These are phyloP conservation scores for Emergomyces pasteurianus DNA, from an alignment of 2,329 filamentous ascomycete genomes.

Conservation along the genomic window DNA sequence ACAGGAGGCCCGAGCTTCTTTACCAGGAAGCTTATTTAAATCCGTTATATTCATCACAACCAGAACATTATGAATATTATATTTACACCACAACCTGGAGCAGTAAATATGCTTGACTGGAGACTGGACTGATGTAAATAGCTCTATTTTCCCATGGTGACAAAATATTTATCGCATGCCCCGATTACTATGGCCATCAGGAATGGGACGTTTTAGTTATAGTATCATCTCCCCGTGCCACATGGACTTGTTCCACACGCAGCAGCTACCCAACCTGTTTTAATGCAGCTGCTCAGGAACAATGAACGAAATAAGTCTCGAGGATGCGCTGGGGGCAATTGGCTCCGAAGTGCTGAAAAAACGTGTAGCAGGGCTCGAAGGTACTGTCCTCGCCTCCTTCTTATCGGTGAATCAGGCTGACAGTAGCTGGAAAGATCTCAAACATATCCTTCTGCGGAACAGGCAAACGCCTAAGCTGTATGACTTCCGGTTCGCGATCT, in stretches of 20 bases:
- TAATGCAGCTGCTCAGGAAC: background rate
- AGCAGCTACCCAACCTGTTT: background rate
- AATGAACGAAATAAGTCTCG: constrained; percentile 34
- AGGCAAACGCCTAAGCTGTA: constrained; percentile 31
- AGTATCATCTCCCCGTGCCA: background rate
- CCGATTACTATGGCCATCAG: background rate
- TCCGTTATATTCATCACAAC: too few species aligned
- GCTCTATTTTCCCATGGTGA: background rate
- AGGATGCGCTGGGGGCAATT: constrained; percentile 31
- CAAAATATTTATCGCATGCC: background rate
- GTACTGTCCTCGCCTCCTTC: constrained; percentile 16
- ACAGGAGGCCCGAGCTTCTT: background rate
- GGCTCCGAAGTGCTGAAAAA: constrained; percentile 34
- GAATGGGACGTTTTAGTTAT: background rate
- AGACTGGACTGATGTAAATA: background rate
- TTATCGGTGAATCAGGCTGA: constrained; percentile 4
- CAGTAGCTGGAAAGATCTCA: constrained; percentile 33
- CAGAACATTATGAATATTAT: background rate
- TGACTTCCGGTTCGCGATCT: constrained; percentile 6
- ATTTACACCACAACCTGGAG: background rate
- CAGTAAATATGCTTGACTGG: background rate
- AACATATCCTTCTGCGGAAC: constrained; percentile 44
- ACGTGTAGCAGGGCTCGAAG: constrained; percentile 40
- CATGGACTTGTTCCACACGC: background rate
- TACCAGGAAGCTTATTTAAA: background rate